Evolutionary conservation across 495 filamentous ascomycete genomes (phyloP).

Genomic region (Neurospora tetrasperma): DNA sequence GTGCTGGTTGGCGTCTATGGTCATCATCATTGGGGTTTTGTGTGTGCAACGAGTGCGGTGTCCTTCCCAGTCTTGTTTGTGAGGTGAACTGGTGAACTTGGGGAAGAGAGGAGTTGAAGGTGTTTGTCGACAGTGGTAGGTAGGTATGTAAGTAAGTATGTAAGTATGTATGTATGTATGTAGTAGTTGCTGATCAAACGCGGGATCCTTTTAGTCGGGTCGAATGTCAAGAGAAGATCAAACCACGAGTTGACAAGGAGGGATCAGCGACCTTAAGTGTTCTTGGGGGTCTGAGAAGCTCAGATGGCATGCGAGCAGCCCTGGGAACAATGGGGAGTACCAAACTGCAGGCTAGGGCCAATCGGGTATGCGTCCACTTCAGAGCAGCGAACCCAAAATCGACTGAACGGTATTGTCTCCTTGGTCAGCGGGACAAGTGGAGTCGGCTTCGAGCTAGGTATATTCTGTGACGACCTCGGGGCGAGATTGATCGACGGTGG

Average conservation of each 20-base stretch:
- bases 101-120: conserved; percentile 3
- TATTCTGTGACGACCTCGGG: conserved; percentile 34
- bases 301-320: conserved; percentile 29
- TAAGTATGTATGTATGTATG: conserved; percentile 21
- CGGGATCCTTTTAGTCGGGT: conserved; percentile 33
- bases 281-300: conserved; percentile 30
- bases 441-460: conserved; percentile 27
- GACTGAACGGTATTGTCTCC: conserved; percentile 34
- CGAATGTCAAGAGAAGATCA: conserved; percentile 28
- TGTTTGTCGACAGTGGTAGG: conserved; percentile 14
- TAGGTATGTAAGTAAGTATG: conserved; percentile 19
- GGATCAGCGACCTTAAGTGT: conserved; percentile 77
- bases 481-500: conserved; percentile 37
- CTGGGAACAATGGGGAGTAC: conserved; percentile 13
- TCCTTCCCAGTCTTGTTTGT: conserved; percentile 10
- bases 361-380: conserved; percentile 27
- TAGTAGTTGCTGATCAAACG: conserved; percentile 40
- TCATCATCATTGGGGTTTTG: conserved; percentile 60
- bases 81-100: not conserved
- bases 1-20: conserved; percentile 74
- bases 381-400: conserved; percentile 14
- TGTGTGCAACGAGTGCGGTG: conserved; percentile 5
- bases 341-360: conserved; percentile 22
- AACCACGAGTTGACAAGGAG: conserved; percentile 38
- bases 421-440: conserved; percentile 35